phyloP scores from a whole-genome alignment of 805 yeast species.

The Pichia nakasei region DNA sequence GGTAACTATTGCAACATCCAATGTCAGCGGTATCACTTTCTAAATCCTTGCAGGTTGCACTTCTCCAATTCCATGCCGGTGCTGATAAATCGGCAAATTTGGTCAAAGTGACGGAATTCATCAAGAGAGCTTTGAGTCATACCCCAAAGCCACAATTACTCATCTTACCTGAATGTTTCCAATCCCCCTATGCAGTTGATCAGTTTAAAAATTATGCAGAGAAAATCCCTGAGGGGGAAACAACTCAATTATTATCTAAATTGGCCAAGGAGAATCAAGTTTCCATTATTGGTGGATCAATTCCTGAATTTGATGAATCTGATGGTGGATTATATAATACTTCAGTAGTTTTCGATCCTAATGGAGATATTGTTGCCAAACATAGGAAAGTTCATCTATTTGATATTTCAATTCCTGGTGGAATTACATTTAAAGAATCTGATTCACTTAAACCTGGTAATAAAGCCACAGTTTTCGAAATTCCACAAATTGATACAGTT shows the following conservation, averaged over 20 bases:
- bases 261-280: conserved; percentile 60
- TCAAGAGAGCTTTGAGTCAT: conserved; percentile 49
- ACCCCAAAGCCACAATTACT: conserved; percentile 59
- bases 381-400: conserved; percentile 89
- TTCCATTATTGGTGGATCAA: conserved; percentile 81
- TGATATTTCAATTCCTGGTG: conserved; percentile 87
- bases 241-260: conserved; percentile 49
- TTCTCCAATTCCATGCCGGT: conserved; percentile 76
- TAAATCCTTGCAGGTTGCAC: conserved; percentile 65
- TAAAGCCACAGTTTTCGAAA: conserved; percentile 67
- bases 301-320: conserved; percentile 62
- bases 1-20: neutral
- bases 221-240: conserved; percentile 65
- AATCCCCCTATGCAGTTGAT: conserved; percentile 85
- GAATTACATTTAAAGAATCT: conserved; percentile 82
- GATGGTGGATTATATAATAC: conserved; percentile 61
- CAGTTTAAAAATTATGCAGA: conserved; percentile 88
- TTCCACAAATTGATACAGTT: conserved; percentile 49
- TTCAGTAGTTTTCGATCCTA: conserved; percentile 58
- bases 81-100: conserved; percentile 76
- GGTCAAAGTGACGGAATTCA: conserved; percentile 52
- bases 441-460: conserved; percentile 68
- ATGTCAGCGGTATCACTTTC: conserved; percentile 14
- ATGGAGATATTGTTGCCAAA: conserved; percentile 73
- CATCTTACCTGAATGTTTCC: conserved; percentile 92